phyloP scores from a whole-genome alignment of 176 grass and related monocot species.

The Oryza brachyantha region DNA sequence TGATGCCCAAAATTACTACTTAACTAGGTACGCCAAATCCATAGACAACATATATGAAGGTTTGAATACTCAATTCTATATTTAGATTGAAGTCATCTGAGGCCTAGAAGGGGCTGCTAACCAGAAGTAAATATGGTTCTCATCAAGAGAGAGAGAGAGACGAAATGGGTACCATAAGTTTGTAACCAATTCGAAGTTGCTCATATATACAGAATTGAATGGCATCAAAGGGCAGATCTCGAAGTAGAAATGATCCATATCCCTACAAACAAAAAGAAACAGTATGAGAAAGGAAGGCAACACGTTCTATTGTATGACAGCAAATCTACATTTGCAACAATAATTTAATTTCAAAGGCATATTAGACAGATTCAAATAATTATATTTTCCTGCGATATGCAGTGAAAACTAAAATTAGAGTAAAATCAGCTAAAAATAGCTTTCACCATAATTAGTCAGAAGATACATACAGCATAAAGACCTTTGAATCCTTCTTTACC shows the following conservation, averaged over 20 bases:
- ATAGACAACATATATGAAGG: background rate
- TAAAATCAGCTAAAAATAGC: background rate
- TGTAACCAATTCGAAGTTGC: conserved; percentile 95
- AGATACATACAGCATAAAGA: conserved; percentile 73
- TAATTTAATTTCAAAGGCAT: background rate
- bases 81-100: background rate
- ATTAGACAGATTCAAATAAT: background rate
- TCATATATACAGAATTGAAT: conserved; percentile 96
- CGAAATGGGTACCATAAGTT: conserved; percentile 50
- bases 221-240: conserved; percentile 92
- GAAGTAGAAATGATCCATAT: conserved; percentile 87
- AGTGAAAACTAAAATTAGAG: background rate
- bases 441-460: background rate
- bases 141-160: background rate
- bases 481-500: conserved; percentile 82
- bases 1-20: background rate
- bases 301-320: background rate
- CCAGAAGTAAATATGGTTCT: background rate
- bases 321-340: background rate
- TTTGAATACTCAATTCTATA: background rate
- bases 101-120: background rate
- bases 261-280: conserved; percentile 51
- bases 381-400: background rate
- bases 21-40: background rate
- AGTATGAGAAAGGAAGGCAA: background rate